Conservation (phyloP, 805 yeast genomes). For the Hemisphaericaspora nanyangensis region DNA sequence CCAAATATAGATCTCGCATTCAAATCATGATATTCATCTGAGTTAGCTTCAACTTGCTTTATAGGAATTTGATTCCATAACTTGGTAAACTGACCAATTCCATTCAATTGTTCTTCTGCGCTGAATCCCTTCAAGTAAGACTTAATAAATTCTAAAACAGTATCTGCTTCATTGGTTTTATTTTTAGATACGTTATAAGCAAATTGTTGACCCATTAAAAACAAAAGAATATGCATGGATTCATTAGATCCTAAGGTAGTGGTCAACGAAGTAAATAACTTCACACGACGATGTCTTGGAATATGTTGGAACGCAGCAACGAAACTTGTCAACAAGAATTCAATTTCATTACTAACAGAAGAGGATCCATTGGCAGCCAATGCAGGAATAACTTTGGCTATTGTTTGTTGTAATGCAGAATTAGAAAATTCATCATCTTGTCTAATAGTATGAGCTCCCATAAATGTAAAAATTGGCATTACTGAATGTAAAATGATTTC, state of each 20-base stretch:
- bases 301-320: conserved; percentile 94
- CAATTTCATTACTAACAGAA: conserved; percentile 58
- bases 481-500: conserved; percentile 91
- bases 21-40: conserved; percentile 35
- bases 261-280: conserved; percentile 73
- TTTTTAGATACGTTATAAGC: conserved; percentile 42
- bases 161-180: conserved; percentile 62
- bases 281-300: conserved; percentile 93
- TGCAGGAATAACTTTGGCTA: conserved; percentile 87
- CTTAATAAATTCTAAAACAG: conserved; percentile 67
- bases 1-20: conserved; percentile 60
- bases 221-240: conserved; percentile 69
- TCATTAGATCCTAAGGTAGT: conserved; percentile 65
- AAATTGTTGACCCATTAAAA: conserved; percentile 79
- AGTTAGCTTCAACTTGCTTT: conserved; percentile 35
- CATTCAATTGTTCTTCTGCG: conserved; percentile 62
- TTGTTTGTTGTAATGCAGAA: conserved; percentile 88
- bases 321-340: conserved; percentile 81
- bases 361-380: conserved; percentile 46
- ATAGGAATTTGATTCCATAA: conserved; percentile 50
- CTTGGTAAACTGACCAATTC: conserved; percentile 47
- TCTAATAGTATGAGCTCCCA: conserved; percentile 96
- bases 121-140: conserved; percentile 66
- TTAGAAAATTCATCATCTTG: conserved; percentile 96
- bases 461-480: conserved; percentile 98